Evolutionary conservation across 352 stramenopile genomes (phyloP).

Genomic region (Globisporangium camurandrum): DNA sequence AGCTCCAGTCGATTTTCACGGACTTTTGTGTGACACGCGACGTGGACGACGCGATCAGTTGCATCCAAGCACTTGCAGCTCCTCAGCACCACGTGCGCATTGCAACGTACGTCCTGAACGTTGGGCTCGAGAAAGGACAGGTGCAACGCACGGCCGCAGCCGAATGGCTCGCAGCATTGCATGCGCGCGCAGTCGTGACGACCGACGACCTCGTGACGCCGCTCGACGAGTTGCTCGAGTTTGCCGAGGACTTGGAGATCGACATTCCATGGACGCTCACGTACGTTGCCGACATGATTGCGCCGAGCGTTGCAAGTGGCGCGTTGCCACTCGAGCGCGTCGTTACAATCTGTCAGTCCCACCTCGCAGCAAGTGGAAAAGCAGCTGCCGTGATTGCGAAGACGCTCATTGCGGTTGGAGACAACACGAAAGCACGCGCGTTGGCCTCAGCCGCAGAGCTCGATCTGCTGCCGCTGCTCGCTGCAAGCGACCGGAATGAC

Average conservation of each 20-base stretch:
- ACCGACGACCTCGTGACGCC: conserved; percentile 24
- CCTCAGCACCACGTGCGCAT: conserved; percentile 39
- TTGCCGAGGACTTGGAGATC: conserved; percentile 75
- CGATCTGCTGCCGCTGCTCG: conserved; percentile 14
- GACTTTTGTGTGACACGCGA: conserved; percentile 85
- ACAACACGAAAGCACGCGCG: conserved; percentile 35
- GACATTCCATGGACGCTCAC: conserved; percentile 66
- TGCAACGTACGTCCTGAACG: conserved; percentile 43
- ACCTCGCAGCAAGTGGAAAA: conserved; percentile 53
- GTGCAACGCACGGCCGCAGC: conserved; percentile 52
- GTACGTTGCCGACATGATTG: conserved; percentile 70
- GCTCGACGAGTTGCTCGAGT: conserved; percentile 60
- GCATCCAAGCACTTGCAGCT: conserved; percentile 51
- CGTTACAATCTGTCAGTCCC: conserved; percentile 32
- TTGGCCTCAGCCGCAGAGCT: conserved; percentile 19
- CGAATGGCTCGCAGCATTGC: conserved; percentile 43
- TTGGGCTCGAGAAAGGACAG: conserved; percentile 62
- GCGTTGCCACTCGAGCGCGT: conserved; percentile 34
- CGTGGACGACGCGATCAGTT: conserved; percentile 60
- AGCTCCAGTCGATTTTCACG: conserved; percentile 76
- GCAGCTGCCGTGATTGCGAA: conserved; percentile 48
- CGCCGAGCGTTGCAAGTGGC: conserved; percentile 38
- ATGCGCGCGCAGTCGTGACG: conserved; percentile 41
- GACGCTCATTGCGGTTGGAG: conserved; percentile 31
- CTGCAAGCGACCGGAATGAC: conserved; percentile 9